Conservation (phyloP, 768 basidiomycete species). For the Boletus insuetus region DNA sequence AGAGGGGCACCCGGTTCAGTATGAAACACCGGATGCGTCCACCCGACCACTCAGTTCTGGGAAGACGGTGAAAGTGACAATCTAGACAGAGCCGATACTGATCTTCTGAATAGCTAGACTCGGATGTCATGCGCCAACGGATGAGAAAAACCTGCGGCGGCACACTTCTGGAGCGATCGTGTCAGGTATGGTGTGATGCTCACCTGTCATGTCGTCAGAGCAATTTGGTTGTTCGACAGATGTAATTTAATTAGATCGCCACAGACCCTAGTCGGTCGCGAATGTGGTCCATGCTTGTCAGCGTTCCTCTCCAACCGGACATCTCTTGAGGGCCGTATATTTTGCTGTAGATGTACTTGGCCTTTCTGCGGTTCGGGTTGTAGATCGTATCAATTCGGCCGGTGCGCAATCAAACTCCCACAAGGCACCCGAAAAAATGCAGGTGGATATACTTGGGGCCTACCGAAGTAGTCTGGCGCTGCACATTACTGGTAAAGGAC, state of each 20-base stretch:
- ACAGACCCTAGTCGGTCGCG: neutral
- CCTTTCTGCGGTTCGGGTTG: neutral
- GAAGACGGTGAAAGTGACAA: neutral
- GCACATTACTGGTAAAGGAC: conserved; percentile 4
- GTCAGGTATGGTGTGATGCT: neutral
- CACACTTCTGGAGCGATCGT: neutral
- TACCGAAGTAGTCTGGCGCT: neutral
- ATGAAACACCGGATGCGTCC: conserved; percentile 1
- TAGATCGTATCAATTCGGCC: neutral
- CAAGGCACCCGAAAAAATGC: neutral
- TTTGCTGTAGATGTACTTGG: neutral
- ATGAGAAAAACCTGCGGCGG: neutral
- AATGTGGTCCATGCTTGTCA: neutral
- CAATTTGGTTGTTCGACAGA: conserved; percentile 1
- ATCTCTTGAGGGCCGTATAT: neutral
- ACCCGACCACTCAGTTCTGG: conserved; percentile 1
- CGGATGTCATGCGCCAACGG: neutral
- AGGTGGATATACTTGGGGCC: neutral
- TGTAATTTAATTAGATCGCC: conserved; percentile 3
- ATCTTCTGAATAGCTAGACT: neutral
- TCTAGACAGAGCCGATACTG: neutral
- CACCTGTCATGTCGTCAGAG: conserved; percentile 10
- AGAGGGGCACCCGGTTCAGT: neutral
- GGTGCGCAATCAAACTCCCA: conserved; percentile 1
- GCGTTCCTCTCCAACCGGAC: neutral